These are phyloP conservation scores for Omphalea diandra DNA, from an alignment of 441 rosid species.

Conservation along the genomic window DNA sequence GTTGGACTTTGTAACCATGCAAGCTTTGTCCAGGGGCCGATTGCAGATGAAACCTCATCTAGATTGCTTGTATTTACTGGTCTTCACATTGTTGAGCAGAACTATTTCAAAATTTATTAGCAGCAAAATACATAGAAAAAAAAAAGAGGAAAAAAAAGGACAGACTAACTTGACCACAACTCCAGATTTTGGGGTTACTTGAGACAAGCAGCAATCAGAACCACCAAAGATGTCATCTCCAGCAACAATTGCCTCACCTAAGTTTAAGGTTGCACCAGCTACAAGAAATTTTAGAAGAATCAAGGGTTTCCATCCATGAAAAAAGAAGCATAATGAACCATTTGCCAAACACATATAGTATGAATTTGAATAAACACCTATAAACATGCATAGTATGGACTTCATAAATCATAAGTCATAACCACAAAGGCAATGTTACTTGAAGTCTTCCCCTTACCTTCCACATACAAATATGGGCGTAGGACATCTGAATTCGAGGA, in stretches of 20 bases:
- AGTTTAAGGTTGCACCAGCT: slow-evolving; percentile 15
- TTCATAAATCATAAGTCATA: slow-evolving; percentile 9
- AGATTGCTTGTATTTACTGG: slow-evolving; percentile 73
- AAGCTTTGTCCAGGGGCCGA: slow-evolving; percentile 82
- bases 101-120: slow-evolving; percentile 17
- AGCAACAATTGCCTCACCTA: slow-evolving; percentile 88
- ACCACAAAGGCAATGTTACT: background rate
- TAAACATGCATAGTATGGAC: background rate
- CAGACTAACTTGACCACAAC: slow-evolving; percentile 71
- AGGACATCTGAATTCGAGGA: background rate
- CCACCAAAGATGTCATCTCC: slow-evolving; percentile 96
- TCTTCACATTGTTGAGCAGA: slow-evolving; percentile 38
- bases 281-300: slow-evolving; percentile 11
- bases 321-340: background rate
- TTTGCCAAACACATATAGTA: background rate
- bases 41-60: slow-evolving; percentile 73
- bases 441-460: background rate
- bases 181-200: slow-evolving; percentile 75
- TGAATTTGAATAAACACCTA: slow-evolving; percentile 8
- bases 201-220: slow-evolving; percentile 80
- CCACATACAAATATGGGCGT: background rate
- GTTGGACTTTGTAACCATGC: slow-evolving; percentile 98
- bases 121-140: background rate
- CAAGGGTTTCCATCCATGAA: background rate
- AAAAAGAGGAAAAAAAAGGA: slow-evolving; percentile 3